Conservation (phyloP, 306 rosid species). For the Rubus idaeus region DNA sequence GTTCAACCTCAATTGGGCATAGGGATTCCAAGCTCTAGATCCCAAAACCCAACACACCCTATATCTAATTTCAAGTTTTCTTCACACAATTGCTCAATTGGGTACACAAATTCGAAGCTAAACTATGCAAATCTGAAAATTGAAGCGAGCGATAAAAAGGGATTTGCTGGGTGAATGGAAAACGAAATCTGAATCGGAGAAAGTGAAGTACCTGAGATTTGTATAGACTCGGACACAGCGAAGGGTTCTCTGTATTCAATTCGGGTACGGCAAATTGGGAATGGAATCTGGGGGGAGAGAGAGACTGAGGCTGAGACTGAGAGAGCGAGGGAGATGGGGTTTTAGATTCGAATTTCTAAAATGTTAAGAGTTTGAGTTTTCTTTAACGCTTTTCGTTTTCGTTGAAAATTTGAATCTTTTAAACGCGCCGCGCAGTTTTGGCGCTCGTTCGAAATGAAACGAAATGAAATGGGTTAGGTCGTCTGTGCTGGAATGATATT, state of each 20-base stretch:
- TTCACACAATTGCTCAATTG: background rate
- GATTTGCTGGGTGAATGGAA: background rate
- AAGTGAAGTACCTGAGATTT: conserved; percentile 31
- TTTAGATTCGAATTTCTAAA: conserved; percentile 5
- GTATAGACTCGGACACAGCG: background rate
- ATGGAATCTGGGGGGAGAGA: conserved; percentile 20
- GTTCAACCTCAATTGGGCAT: conserved; percentile 28
- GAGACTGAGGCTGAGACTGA: no score
- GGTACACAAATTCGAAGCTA: background rate
- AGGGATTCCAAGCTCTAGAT: conserved; percentile 3
- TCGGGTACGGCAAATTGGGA: background rate
- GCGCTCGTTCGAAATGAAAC: conserved; percentile 30
- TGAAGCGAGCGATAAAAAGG: background rate
- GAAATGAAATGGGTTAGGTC: background rate
- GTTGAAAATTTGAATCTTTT: conserved; percentile 35
- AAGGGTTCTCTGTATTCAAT: background rate
- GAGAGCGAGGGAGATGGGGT: background rate
- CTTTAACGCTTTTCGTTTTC: background rate
- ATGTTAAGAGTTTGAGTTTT: conserved; percentile 23
- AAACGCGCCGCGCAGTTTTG: conserved; percentile 46
- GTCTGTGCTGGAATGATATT: background rate
- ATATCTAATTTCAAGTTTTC: background rate
- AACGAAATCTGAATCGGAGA: conserved; percentile 6
- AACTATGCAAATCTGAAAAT: background rate
- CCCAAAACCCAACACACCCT: conserved; percentile 2